Evolutionary conservation across 768 basidiomycete genomes (phyloP), one percentile per base, ranked within the genome.

Genomic region (Macrolepiota albuminosa): DNA sequence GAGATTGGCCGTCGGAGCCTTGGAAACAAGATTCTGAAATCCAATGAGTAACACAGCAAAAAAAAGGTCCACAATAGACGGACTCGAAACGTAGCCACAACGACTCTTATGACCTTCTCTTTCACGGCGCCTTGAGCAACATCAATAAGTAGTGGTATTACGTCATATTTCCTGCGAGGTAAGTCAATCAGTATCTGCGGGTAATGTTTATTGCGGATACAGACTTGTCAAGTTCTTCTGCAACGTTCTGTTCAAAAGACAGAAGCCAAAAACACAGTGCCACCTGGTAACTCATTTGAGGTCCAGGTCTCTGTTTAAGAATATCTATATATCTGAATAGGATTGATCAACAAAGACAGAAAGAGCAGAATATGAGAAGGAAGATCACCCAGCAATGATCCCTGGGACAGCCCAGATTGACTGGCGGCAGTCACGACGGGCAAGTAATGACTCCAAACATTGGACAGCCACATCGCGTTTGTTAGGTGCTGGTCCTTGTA

Each of bases 211-310:
- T 39, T n/a, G 39, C 42, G 14, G n/a, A 29, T 8, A 73, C 84
- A 50, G 61, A 95, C 95, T 86, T 87, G 75, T 98, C 92, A 68
- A 98, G 86, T 54, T 91, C 81, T 63, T 90, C 85, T 1, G 95
- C 91, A 34, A 97, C 81, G 40, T 87, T 82, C 66, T 85, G 81
- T 69, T 99, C 94, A 63, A 97, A 99, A 0, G 94, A 91, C 58
- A 98, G 76, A 54, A 98, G 76, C 97, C 97, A 99, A 62, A 98
- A 77, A 71, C 93, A 96, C 70, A 93, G 91, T 29, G 85, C 85
- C 46, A 95, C 86, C 79, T 97, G 95, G 70, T 98, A 99, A 75
- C 85, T 89, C 86, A 96, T 92, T 74, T 99, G 97, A 21, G 95
- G 92, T 24, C 87, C 85, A 16, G 91, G 87, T 62, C 85, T 90